Base-by-base conservation (phyloP, 257 asterid species). In the Solanum neorickii region DNA sequence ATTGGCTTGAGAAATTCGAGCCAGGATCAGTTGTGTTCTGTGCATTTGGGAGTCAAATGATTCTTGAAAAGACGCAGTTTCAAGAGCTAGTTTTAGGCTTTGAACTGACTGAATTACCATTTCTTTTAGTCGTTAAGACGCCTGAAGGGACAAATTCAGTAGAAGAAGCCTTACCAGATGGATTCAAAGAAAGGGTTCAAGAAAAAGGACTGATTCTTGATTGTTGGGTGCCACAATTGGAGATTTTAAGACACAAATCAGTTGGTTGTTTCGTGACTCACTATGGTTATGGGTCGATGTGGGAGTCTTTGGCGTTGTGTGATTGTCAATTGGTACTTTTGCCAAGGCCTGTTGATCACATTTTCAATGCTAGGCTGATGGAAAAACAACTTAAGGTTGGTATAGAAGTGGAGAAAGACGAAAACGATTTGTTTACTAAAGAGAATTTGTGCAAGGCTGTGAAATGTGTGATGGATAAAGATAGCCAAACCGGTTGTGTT, bases 371-470 rank as follows among this genome's bases (percentile, higher is more conserved):
- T 7, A 76, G 89, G 72, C 75, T 88, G 25, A 52, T 88, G 82
- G 87, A 84, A 3, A 60, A 88, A 0, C 87, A 87, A 41, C 62
- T 87, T 13, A 86, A 84, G 21, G 74, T 76, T 31, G 90, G 82
- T 1, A 31, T 84, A 4, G 88, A 88, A 42, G 88, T 84, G 33
- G 88, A 62, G 42, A 65, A 82, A 15, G 86, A 75, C 12, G 95
- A 91, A n/a, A 91, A 91, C 85, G 95, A 91, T 2, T 3, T 82
- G 76, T 89, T 91, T 27, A 86, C 89, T 0, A 92, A 75, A 78
- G 93, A 93, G 41, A 90, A 87, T 31, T 90, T 91, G 39, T 41
- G 46, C 9, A 21, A 69, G 69, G 89, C 94, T 2, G 75, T 93
- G 49, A 83, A 12, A 70, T 72, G 86, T 25, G 94, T 82, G 3